These are phyloP conservation scores for Heterobasidion annosum DNA, from an alignment of 1,284 basidiomycete species.

Conservation along the genomic window DNA sequence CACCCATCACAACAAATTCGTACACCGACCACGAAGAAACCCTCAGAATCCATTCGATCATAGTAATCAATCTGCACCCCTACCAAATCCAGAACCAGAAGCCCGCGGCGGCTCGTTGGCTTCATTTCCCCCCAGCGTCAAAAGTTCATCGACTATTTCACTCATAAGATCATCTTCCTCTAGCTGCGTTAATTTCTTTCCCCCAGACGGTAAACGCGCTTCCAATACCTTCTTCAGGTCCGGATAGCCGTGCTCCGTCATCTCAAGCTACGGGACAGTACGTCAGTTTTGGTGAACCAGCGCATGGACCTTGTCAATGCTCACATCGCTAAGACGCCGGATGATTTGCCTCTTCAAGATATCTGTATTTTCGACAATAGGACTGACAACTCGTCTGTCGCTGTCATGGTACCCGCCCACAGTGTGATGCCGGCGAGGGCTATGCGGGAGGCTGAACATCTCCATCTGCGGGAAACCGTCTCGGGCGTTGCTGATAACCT, in stretches of 20 bases:
- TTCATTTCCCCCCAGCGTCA: conserved; percentile 5
- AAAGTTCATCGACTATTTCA: conserved; percentile 48
- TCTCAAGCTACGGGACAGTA: conserved; percentile 52
- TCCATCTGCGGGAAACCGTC: conserved; percentile 52
- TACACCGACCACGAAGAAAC: too few species aligned
- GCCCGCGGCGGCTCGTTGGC: background rate
- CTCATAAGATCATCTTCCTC: conserved; percentile 62
- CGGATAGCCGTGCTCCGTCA: conserved; percentile 46
- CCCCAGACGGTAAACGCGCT: conserved; percentile 32
- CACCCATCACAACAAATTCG: background rate
- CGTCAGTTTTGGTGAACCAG: conserved; percentile 5
- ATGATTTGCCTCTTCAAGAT: conserved; percentile 4
- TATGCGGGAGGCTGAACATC: conserved; percentile 35
- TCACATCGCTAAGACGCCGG: conserved; percentile 8
- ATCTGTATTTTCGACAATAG: conserved; percentile 1
- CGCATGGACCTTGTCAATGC: conserved; percentile 9
- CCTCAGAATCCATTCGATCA: background rate
- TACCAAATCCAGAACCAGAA: conserved; percentile 1
- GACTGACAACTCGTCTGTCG: conserved; percentile 4
- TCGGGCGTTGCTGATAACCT: conserved; percentile 50
- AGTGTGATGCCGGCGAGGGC: conserved; percentile 18
- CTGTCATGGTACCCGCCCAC: conserved; percentile 13
- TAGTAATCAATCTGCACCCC: background rate
- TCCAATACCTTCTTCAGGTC: conserved; percentile 42
- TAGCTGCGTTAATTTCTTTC: conserved; percentile 21